Evolutionary conservation across 1,284 basidiomycete genomes (phyloP), one percentile per base, ranked within the genome.

Genomic region (Moesziomyces antarcticus): DNA sequence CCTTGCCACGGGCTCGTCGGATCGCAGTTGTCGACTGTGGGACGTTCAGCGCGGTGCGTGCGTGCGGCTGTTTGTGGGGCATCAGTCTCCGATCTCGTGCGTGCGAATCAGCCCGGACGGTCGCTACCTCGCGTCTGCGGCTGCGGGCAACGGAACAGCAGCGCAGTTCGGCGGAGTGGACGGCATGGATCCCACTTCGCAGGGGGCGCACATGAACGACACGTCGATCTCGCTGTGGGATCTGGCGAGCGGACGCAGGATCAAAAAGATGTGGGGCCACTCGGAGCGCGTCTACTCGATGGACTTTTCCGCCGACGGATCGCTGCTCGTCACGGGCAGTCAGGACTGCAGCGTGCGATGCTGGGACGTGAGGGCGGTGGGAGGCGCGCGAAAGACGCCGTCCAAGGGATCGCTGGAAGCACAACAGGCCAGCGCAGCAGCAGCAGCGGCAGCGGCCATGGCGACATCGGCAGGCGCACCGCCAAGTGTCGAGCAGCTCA

Each of bases 221-320:
- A 88, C 93, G 20, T 89, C 91, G 4, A 96, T 99, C 85, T 94
- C 92, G 82, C 86, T 99, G 1, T 99, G 97, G 97, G 96, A 99
- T 81, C 87, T 99, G 49, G 93, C 93, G 2, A 93, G 93, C 24
- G 94, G 95, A 8, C 90, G 91, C 64, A 89, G 93, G 48, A 91
- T 99, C 78, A 99, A 99, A 87, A 95, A 94, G 85, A 97, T 99
- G 94, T 91, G 89, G 20, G 97, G 97, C 0, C 97, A 99, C 84
- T 91, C 89, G 1, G 90, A 91, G 18, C 90, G 93, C 0, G 90
- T 99, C 56, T 92, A 97, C 82, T 93, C 93, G 6, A 88, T 99
- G 27, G 89, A 92, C 1, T 99, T 98, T 85, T 94, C 92, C 67
- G 91, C 91, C 14, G 96, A 98, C 84, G 94, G 94, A 0, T 90